These are phyloP conservation scores for Cocos nucifera DNA, from an alignment of 176 grass and related monocot genomes.

Conservation along the genomic window DNA sequence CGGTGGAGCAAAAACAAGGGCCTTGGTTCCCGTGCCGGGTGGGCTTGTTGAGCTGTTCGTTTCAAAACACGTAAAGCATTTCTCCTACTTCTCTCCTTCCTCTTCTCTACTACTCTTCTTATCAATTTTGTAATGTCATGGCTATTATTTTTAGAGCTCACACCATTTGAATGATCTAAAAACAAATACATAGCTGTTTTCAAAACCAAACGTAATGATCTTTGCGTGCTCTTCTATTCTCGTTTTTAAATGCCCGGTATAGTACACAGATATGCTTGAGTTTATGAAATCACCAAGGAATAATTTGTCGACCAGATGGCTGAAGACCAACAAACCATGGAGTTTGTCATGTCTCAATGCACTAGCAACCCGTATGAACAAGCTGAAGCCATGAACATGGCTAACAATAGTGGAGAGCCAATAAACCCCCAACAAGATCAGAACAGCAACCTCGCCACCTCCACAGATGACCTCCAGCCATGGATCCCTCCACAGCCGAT, in stretches of 20 bases:
- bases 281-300: background rate
- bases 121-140: slow-evolving; percentile 1
- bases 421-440: background rate
- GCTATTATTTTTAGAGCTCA: slow-evolving; percentile 8
- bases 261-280: background rate
- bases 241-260: background rate
- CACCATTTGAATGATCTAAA: slow-evolving; percentile 38
- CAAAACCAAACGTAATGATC: slow-evolving; percentile 28
- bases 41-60: slow-evolving; percentile 72
- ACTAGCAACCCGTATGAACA: slow-evolving; percentile 17
- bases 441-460: background rate
- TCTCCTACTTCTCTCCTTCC: background rate
- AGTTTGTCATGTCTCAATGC: slow-evolving; percentile 67
- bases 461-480: background rate
- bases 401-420: background rate
- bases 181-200: slow-evolving; percentile 25
- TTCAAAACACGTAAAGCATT: slow-evolving; percentile 42
- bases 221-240: slow-evolving; percentile 11
- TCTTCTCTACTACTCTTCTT: slow-evolving; percentile 1
- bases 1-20: slow-evolving; percentile 30
- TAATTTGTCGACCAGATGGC: slow-evolving; percentile 39
- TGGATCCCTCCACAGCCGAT: slow-evolving; percentile 24
- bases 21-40: slow-evolving; percentile 61
- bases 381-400: background rate
- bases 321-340: slow-evolving; percentile 69